Conservation (phyloP, 768 basidiomycete species). For the Candolleomyces efflorescens region DNA sequence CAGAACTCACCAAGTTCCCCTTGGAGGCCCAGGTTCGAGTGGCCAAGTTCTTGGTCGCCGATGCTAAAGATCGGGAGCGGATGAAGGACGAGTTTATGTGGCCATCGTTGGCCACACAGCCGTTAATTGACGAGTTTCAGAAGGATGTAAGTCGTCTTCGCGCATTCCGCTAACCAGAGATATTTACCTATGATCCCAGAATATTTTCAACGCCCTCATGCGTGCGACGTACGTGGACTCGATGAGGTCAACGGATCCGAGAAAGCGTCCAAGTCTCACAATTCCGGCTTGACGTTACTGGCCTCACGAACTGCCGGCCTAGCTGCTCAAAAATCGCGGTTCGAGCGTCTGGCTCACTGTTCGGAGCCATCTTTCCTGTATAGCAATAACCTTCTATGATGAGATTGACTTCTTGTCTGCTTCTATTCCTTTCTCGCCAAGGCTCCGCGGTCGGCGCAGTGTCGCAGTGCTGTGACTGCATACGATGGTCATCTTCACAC, state of each 20-base stretch:
- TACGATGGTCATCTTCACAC: no score
- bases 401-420: no score
- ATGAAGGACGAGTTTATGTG: conserved; percentile 12
- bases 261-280: not conserved
- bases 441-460: no score
- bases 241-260: not conserved
- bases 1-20: not conserved
- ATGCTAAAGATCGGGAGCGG: conserved; percentile 4
- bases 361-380: no score
- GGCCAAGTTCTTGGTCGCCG: conserved; percentile 8
- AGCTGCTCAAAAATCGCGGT: no score
- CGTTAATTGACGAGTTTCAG: conserved; percentile 1
- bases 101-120: conserved; percentile 7
- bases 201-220: not conserved
- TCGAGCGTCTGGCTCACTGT: no score
- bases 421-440: no score
- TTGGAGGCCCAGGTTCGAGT: conserved; percentile 5
- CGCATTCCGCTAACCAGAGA: not conserved
- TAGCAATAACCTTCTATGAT: no score
- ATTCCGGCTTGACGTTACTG: not conserved
- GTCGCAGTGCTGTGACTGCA: no score
- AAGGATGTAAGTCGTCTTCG: conserved; percentile 2
- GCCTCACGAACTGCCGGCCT: not conserved
- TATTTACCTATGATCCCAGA: not conserved
- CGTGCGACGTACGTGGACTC: not conserved